These are phyloP conservation scores for sunflower (Helianthus annuus) DNA, from an alignment of 129 eudicot species.

Conservation along the genomic window HanXRQr2.0-SUNRISE NC_035449.2:14226297-14226796, in stretches of 20 bases:
- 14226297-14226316: slow-evolving; percentile 1
- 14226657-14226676: not conserved
- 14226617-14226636: slow-evolving; percentile 6
- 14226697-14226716: slow-evolving; percentile 7
- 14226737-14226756: slow-evolving; percentile 84
- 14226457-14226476: too few relatives aligned
- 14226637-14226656: not conserved
- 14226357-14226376: slow-evolving; percentile 76
- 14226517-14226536: not conserved
- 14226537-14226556: slow-evolving; percentile 66
- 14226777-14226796: slow-evolving; percentile 69
- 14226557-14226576: slow-evolving; percentile 89
- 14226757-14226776: slow-evolving; percentile 90
- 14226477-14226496: not conserved
- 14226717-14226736: not conserved
- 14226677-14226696: not conserved
- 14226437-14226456: slow-evolving; percentile 6
- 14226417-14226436: not conserved
- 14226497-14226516: not conserved
- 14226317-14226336: slow-evolving; percentile 15
- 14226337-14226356: not conserved
- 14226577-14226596: slow-evolving; percentile 97
- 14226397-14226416: slow-evolving; percentile 76
- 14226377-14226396: slow-evolving; percentile 81
- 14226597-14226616: slow-evolving; percentile 77